Percentiles rank a stretch among this genome's conserved stretches.
These are phyloP conservation scores for Actinomortierella ambigua DNA, from an alignment of 371 early-diverging fungal species.

Conservation along the genomic window DNA sequence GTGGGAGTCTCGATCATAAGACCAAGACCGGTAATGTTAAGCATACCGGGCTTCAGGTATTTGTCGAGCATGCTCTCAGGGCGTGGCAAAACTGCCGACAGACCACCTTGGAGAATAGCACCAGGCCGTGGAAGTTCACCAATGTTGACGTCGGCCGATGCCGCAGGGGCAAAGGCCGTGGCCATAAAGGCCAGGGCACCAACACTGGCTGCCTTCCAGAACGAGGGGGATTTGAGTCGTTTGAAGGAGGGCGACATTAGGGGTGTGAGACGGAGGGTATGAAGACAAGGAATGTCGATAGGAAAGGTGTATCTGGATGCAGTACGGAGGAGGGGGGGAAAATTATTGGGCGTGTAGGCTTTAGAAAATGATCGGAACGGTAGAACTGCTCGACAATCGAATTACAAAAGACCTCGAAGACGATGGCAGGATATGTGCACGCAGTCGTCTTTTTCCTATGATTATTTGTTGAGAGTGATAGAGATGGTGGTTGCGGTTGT, in stretches of 20 bases:
- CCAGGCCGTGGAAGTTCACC: constrained; percentile 26
- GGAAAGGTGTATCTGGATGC: neutral
- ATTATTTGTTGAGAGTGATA: no score
- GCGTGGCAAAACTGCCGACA: constrained; percentile 29
- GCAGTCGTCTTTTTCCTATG: no score
- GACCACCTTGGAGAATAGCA: constrained; percentile 26
- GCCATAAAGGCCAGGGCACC: constrained; percentile 33
- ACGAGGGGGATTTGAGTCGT: constrained; percentile 7
- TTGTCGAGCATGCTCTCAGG: constrained; percentile 31
- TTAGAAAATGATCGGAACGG: constrained; percentile 4
- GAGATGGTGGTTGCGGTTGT: no score
- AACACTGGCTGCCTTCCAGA: constrained; percentile 31
- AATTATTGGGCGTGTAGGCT: constrained; percentile 16
- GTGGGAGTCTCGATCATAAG: constrained; percentile 22
- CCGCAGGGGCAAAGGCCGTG: constrained; percentile 24
- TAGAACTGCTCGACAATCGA: no score
- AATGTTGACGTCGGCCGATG: constrained; percentile 26
- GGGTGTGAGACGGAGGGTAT: constrained; percentile 10
- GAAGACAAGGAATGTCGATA: constrained; percentile 3
- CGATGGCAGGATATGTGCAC: no score
- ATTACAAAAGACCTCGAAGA: no score
- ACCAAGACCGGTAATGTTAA: constrained; percentile 28
- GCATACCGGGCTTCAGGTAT: constrained; percentile 37
- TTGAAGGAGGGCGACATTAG: constrained; percentile 9
- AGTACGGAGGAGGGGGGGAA: constrained; percentile 5